Evolutionary conservation across 169 alveolate genomes (phyloP).

Genomic region (Plasmodium cynomolgi): DNA sequence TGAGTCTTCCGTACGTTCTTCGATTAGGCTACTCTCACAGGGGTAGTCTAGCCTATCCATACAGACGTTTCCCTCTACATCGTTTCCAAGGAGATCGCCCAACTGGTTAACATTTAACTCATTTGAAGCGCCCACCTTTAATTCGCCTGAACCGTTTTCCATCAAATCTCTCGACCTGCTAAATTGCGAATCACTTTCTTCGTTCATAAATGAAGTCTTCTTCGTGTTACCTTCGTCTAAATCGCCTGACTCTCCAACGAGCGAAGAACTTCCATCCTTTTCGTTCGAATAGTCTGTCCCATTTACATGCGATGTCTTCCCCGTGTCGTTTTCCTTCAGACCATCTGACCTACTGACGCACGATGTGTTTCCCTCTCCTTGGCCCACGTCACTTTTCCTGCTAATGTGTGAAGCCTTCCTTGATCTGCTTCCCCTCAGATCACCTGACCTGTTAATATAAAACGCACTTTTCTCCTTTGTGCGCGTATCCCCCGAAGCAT

Average conservation of each 20-base stretch:
- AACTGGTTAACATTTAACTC: background rate
- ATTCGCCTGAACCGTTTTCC: background rate
- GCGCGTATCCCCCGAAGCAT: background rate
- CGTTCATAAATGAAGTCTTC: background rate
- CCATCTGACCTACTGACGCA: background rate
- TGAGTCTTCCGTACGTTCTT: background rate
- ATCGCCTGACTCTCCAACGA: background rate
- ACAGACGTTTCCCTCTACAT: background rate
- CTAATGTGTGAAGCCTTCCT: background rate
- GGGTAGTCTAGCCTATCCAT: background rate
- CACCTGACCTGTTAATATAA: background rate
- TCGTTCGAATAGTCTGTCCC: background rate
- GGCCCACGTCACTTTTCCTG: background rate
- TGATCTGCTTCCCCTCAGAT: background rate
- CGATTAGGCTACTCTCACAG: background rate
- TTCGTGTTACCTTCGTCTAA: background rate
- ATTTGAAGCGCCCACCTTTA: background rate
- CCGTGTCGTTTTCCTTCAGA: background rate
- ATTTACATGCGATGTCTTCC: background rate
- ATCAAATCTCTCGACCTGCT: background rate
- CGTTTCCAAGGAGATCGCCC: background rate
- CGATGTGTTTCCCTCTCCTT: background rate
- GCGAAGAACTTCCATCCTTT: background rate
- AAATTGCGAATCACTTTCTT: background rate
- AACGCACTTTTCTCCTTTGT: background rate